phyloP scores from a whole-genome alignment of 1,139 yeast genomes.

The Candida gigantensis region DNA sequence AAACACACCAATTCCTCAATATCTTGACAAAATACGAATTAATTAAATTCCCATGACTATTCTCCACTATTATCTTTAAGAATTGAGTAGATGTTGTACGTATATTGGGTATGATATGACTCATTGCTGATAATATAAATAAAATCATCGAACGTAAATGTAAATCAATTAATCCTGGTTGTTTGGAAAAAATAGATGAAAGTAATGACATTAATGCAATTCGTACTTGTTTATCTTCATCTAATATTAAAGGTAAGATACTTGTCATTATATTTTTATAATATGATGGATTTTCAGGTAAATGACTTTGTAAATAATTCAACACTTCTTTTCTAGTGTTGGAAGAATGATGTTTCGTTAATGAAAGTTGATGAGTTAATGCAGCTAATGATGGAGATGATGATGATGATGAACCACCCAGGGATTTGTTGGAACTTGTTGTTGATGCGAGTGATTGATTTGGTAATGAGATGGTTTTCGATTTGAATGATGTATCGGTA shows the following conservation, averaged over 20 bases:
- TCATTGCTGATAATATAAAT: conserved; percentile 91
- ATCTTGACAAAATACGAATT: conserved; percentile 61
- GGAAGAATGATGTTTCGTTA: conserved; percentile 77
- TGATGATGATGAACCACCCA: conserved; percentile 14
- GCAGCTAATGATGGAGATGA: conserved; percentile 13
- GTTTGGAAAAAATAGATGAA: conserved; percentile 48
- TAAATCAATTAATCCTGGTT: conserved; percentile 60
- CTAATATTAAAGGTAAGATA: conserved; percentile 61
- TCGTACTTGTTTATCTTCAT: conserved; percentile 66
- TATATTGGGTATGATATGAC: conserved; percentile 78
- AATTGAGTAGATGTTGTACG: conserved; percentile 71
- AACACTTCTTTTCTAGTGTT: conserved; percentile 76
- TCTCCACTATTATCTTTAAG: conserved; percentile 52
- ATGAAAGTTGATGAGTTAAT: conserved; percentile 57
- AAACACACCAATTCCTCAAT: conserved; percentile 53
- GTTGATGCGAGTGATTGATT: conserved; percentile 45
- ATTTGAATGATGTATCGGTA: conserved; percentile 82
- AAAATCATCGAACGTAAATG: conserved; percentile 69
- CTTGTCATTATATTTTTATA: conserved; percentile 60
- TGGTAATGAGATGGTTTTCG: conserved; percentile 70
- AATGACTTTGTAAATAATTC: conserved; percentile 44
- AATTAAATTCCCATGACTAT: conserved; percentile 51
- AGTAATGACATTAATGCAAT: conserved; percentile 56
- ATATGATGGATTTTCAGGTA: conserved; percentile 52
- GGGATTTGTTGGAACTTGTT: conserved; percentile 9